Evolutionary conservation across 768 basidiomycete species (phyloP).

Genomic region (Leucosporidium yakuticum): DNA sequence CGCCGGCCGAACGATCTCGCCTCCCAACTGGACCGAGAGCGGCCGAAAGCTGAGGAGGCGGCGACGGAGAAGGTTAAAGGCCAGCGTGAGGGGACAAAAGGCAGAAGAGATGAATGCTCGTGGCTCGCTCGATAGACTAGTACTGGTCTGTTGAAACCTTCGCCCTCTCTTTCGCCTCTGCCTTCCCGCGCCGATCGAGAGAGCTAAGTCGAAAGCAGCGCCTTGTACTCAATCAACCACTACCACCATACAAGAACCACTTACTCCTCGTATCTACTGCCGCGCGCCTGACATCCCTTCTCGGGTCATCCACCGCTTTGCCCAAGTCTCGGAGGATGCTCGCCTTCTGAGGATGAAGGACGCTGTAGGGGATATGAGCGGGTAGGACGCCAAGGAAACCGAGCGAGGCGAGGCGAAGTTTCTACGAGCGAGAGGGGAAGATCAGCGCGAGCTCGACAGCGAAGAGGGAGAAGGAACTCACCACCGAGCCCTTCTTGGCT

Average conservation of each 20-base stretch:
- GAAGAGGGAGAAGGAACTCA: neutral
- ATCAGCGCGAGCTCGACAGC: neutral
- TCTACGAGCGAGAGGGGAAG: conserved; percentile 47
- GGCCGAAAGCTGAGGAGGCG: too few relatives aligned
- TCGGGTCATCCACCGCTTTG: conserved; percentile 80
- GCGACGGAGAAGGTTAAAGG: too few relatives aligned
- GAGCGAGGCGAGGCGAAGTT: conserved; percentile 68
- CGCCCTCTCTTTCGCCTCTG: too few relatives aligned
- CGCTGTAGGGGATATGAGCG: conserved; percentile 67
- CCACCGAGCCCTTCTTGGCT: conserved; percentile 12
- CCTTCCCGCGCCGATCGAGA: too few relatives aligned
- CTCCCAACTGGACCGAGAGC: too few relatives aligned
- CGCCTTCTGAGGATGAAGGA: conserved; percentile 72
- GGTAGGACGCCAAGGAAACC: conserved; percentile 69
- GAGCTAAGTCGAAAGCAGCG: too few relatives aligned
- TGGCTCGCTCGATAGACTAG: too few relatives aligned
- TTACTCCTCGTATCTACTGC: conserved; percentile 69
- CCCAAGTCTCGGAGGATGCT: conserved; percentile 67
- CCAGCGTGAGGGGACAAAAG: too few relatives aligned
- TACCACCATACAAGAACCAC: conserved; percentile 40
- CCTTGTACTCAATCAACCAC: too few relatives aligned
- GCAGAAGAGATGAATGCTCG: too few relatives aligned
- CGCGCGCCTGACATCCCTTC: conserved; percentile 70
- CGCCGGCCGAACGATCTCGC: too few relatives aligned
- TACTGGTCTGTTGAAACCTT: too few relatives aligned